These are phyloP conservation scores for Sugiyamaella boreocaroliniensis DNA, from an alignment of 805 yeast genomes.

Conservation along the genomic window DNA sequence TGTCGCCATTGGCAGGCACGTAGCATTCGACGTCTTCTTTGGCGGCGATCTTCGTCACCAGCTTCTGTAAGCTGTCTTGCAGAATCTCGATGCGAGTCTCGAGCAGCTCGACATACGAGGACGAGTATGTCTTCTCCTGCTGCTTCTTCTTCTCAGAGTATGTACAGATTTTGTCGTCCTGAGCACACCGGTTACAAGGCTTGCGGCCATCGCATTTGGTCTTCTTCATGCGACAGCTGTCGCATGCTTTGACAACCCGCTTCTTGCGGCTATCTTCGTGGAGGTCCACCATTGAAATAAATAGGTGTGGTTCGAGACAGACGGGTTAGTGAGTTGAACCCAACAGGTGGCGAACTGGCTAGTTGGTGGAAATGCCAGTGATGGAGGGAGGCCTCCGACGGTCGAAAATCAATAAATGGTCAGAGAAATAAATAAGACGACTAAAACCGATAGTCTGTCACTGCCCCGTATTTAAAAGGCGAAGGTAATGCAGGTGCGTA, in stretches of 20 bases:
- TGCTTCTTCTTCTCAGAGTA: slow-evolving; percentile 47
- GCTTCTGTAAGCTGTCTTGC: slow-evolving; percentile 43
- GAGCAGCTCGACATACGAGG: slow-evolving; percentile 55
- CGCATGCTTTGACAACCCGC: slow-evolving; percentile 40
- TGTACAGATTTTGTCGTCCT: slow-evolving; percentile 51
- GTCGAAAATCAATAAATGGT: no score
- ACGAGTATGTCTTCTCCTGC: slow-evolving; percentile 50
- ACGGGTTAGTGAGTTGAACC: no score
- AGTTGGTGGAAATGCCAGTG: no score
- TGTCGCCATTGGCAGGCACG: slow-evolving; percentile 17
- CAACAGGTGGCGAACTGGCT: no score
- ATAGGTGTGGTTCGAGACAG: no score
- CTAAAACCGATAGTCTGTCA: no score
- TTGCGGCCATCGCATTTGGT: slow-evolving; percentile 41
- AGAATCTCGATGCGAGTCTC: slow-evolving; percentile 52
- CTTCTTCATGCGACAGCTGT: slow-evolving; percentile 35
- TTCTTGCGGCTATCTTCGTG: slow-evolving; percentile 24
- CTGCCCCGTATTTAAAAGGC: no score
- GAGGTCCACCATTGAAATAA: slow-evolving; percentile 7
- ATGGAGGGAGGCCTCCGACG: no score
- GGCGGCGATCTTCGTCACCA: slow-evolving; percentile 17
- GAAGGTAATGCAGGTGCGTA: no score
- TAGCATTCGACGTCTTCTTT: slow-evolving; percentile 17
- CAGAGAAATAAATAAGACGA: no score
- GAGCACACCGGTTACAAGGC: slow-evolving; percentile 45